Base-by-base conservation (phyloP, 768 basidiomycete species). In the Trametes meyenii region DNA sequence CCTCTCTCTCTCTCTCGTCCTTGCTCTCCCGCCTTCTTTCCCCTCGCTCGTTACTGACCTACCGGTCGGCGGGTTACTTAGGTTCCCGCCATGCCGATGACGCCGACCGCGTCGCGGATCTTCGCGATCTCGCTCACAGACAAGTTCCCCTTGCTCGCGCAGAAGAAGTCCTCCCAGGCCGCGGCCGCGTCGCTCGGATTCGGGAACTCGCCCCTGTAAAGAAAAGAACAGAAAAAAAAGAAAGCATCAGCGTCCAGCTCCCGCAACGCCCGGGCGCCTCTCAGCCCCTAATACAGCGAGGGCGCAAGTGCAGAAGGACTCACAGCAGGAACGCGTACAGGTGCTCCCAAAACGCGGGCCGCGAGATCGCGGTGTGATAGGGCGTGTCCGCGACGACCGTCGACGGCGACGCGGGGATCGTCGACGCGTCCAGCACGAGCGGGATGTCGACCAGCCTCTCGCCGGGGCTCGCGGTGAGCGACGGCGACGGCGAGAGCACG, bases 151-250 rank as follows among this genome's bases (percentile, higher is more conserved):
- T 96, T 96, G 72, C 86, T 87, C 0, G 88, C 90, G 19, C 85
- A 78, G 66, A 98, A 82, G 76, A 94, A 96, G 57, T 88, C 86
- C 75, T 98, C 96, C 75, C 93, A 98, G 0, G 88, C 91, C 16
- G 75, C 72, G 33, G 85, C 78, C 1, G 85, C 85, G 66, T 96
- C 94, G 39, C 78, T 74, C 26, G 83, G 81, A 36, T 80, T 82
- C 23, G 77, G 67, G 65, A 92, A 92, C 70, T 93, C 84, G 10
- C 77, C 73, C 65, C 88, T 90, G 59, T 8, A 58, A 33, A 33
- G 29, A 3, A 38, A 6, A 33, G 38, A 50, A 33, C 19, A 40
- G 8, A 24, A 3, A 38, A 6, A 33, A 42, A 50, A 33, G 13
- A 40, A 11, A 24, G 35, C 26, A 14, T 54, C 40, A 54, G 35